A percentile compares a stretch with the other conserved stretches of the same genome.
phyloP scores from a whole-genome alignment of 1,284 basidiomycete genomes.

The Rhodotorula sp. region DNA sequence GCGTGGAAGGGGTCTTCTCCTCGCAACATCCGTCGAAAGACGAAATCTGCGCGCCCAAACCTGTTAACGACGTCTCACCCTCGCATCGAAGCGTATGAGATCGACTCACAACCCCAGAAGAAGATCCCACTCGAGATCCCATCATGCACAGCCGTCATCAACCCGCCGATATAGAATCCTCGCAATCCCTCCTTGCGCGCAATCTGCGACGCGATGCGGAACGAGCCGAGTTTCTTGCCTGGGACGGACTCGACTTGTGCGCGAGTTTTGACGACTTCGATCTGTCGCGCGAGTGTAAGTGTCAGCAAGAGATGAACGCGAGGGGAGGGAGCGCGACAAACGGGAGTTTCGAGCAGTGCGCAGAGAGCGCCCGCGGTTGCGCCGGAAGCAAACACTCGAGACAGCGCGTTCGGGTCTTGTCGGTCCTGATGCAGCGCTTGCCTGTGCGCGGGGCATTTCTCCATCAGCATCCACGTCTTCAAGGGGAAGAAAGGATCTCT shows the following conservation, averaged over 20 bases:
- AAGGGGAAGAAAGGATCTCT: background rate
- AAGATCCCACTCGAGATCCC: constrained; percentile 44
- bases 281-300: no score
- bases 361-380: constrained; percentile 44
- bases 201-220: constrained; percentile 43
- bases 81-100: no score
- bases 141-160: constrained; percentile 45
- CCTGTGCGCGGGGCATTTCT: constrained; percentile 1
- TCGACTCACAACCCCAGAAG: constrained; percentile 42
- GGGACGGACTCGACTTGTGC: constrained; percentile 43
- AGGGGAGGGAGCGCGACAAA: constrained; percentile 13
- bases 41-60: constrained; percentile 29
- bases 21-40: constrained; percentile 38
- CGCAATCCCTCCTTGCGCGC: constrained; percentile 40
- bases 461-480: no score
- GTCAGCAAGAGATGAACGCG: background rate
- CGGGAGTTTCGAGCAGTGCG: constrained; percentile 46
- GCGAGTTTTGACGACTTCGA: constrained; percentile 47
- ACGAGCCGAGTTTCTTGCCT: constrained; percentile 41
- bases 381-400: constrained; percentile 42
- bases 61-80: no score
- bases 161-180: constrained; percentile 45
- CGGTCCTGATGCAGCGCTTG: constrained; percentile 43
- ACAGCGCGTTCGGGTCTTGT: constrained; percentile 40
- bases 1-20: constrained; percentile 36